A percentile compares a stretch with the other conserved stretches of the same genome.
These are phyloP conservation scores for Stylosanthes scabra DNA, from an alignment of 331 rosid genomes.

Conservation along the genomic window DNA sequence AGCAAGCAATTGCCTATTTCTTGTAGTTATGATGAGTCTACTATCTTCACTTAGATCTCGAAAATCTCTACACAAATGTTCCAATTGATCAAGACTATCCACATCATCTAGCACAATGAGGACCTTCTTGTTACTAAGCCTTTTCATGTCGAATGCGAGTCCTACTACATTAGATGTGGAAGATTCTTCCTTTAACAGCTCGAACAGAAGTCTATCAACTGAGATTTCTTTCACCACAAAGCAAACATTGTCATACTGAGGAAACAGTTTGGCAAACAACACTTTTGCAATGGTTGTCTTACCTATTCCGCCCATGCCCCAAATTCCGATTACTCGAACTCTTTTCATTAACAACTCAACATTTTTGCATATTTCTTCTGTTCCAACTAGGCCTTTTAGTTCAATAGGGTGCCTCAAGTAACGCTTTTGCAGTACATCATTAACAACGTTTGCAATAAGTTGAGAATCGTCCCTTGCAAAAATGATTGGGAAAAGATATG, in stretches of 20 bases:
- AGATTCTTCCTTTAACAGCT: conserved; percentile 12
- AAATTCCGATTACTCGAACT: not conserved
- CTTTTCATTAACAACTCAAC: not conserved
- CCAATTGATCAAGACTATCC: not conserved
- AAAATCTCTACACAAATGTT: conserved; percentile 10
- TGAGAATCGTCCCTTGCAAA: conserved; percentile 6
- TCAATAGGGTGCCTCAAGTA: not conserved
- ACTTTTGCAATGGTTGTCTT: conserved; percentile 33
- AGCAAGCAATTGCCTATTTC: conserved; percentile 17
- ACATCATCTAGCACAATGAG: conserved; percentile 46
- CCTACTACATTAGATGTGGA: not conserved
- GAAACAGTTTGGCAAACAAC: conserved; percentile 2
- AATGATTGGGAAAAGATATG: not conserved
- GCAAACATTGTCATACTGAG: conserved; percentile 30
- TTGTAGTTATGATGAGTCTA: conserved; percentile 42
- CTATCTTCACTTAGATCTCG: not conserved
- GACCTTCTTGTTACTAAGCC: conserved; percentile 12
- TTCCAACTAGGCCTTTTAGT: not conserved
- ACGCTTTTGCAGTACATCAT: conserved; percentile 1
- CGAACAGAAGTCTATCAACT: conserved; percentile 15
- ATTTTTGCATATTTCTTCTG: not conserved
- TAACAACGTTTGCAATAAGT: conserved; percentile 10
- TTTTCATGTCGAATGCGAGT: not conserved
- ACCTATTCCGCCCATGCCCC: conserved; percentile 37
- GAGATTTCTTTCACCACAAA: conserved; percentile 23